Conservation (phyloP, 805 yeast species). For the Kluyveromyces starmeri region DNA sequence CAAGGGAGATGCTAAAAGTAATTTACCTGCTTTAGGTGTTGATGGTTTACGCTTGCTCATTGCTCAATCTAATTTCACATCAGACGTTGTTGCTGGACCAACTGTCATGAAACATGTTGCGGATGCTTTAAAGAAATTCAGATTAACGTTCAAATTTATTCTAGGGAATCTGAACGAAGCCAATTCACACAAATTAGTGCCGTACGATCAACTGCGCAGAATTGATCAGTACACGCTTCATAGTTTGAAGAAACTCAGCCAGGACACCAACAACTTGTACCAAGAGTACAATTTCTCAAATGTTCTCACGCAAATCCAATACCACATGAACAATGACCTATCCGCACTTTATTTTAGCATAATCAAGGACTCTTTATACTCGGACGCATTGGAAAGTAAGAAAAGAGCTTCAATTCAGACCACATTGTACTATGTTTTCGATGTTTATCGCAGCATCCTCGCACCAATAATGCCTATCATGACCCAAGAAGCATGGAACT, state of each 20-base stretch:
- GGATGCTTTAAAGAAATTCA: constrained; percentile 69
- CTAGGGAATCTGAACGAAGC: constrained; percentile 64
- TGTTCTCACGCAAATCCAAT: constrained; percentile 57
- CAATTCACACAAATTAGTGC: constrained; percentile 27
- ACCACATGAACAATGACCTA: constrained; percentile 63
- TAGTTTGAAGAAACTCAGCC: constrained; percentile 41
- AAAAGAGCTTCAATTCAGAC: constrained; percentile 43
- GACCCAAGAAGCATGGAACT: constrained; percentile 83
- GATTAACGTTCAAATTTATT: constrained; percentile 72
- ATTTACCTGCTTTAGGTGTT: constrained; percentile 63
- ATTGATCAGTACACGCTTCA: constrained; percentile 60
- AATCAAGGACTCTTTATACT: constrained; percentile 76
- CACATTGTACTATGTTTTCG: constrained; percentile 51
- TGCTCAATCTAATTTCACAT: constrained; percentile 79
- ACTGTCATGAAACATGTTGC: constrained; percentile 66
- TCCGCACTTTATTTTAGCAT: constrained; percentile 83
- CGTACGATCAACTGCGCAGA: constrained; percentile 32
- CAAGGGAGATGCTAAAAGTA: constrained; percentile 42
- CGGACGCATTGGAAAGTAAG: constrained; percentile 42
- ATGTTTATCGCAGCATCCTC: constrained; percentile 54
- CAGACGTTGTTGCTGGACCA: constrained; percentile 69
- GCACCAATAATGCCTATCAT: constrained; percentile 79
- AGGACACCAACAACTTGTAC: constrained; percentile 37
- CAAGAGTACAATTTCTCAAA: constrained; percentile 55
- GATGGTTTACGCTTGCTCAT: constrained; percentile 90